These are phyloP conservation scores for Oryza australiensis DNA, from an alignment of 176 grass and related monocot species.

Conservation along the genomic window DNA sequence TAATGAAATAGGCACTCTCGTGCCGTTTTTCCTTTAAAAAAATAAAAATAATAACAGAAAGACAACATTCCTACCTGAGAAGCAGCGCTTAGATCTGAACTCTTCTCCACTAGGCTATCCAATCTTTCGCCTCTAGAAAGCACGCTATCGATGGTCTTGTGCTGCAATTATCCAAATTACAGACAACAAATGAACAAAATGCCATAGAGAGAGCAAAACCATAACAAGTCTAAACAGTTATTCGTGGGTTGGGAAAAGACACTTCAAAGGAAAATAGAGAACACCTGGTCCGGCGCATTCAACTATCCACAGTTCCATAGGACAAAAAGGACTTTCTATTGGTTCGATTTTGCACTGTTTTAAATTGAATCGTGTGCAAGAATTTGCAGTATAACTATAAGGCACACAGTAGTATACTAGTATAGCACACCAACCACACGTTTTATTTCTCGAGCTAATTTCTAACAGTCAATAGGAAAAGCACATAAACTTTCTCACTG, in stretches of 20 bases:
- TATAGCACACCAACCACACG: background rate
- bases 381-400: background rate
- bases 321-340: background rate
- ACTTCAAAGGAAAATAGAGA: background rate
- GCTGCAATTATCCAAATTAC: constrained; percentile 51
- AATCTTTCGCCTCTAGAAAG: constrained; percentile 73
- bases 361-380: background rate
- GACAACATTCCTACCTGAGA: constrained; percentile 52
- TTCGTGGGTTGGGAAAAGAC: background rate
- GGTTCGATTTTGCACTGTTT: background rate
- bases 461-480: background rate
- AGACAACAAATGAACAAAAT: background rate
- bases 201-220: background rate
- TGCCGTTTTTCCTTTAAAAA: no score
- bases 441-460: background rate
- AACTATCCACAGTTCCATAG: background rate
- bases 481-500: background rate
- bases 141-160: constrained; percentile 93
- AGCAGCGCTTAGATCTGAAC: constrained; percentile 80
- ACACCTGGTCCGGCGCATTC: background rate
- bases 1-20: no score
- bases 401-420: background rate
- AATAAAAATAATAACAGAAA: background rate
- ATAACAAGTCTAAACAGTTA: background rate
- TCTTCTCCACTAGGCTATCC: constrained; percentile 89